Evolutionary conservation across 257 asterid genomes (phyloP).

Genomic region (Rauvolfia tetraphylla): DNA sequence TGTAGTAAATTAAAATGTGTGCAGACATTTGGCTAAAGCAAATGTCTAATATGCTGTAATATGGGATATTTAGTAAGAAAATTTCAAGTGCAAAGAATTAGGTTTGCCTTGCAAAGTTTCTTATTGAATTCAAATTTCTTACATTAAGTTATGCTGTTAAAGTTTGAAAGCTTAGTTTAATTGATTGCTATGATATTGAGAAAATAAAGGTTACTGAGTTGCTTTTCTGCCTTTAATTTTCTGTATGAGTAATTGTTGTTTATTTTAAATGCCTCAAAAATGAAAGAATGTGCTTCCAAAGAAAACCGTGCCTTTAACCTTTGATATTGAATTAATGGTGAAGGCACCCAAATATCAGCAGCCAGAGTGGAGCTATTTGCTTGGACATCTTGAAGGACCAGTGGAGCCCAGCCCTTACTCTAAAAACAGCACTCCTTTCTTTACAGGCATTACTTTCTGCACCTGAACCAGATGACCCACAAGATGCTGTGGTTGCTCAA

Average conservation of each 20-base stretch:
- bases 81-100: neutral
- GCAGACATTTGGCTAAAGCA: neutral
- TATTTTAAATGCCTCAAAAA: neutral
- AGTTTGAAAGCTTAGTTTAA: neutral
- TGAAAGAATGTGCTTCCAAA: neutral
- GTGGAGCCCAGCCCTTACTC: slow-evolving; percentile 97
- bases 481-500: slow-evolving; percentile 93
- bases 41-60: neutral
- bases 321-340: slow-evolving; percentile 10
- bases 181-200: neutral
- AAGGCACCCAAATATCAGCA: slow-evolving; percentile 99
- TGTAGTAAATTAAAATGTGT: neutral
- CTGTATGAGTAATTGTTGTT: neutral
- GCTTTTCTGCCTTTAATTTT: neutral
- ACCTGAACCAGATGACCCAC: slow-evolving; percentile 97
- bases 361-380: slow-evolving; percentile 99
- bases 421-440: slow-evolving; percentile 96
- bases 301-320: neutral
- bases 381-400: slow-evolving; percentile 94
- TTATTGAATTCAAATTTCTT: neutral
- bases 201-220: neutral
- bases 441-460: slow-evolving; percentile 90
- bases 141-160: neutral
- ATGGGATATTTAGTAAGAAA: neutral
- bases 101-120: neutral